Evolutionary conservation across 805 yeast species (phyloP).

Genomic region (Teunomyces cretensis): DNA sequence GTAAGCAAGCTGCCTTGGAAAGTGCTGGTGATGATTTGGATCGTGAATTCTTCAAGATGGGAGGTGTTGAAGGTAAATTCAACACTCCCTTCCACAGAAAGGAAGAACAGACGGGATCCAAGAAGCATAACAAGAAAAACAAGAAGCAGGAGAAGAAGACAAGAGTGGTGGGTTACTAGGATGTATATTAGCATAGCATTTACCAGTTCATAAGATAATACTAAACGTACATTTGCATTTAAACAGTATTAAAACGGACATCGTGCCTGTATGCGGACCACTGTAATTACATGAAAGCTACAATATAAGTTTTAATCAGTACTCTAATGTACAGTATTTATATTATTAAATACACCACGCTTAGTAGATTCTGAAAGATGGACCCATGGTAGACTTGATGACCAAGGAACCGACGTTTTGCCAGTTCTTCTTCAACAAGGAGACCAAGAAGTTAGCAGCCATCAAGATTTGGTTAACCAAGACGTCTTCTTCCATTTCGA

Average conservation of each 20-base stretch:
- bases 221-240: neutral
- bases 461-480: constrained; percentile 97
- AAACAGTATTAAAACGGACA: neutral
- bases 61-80: constrained; percentile 59
- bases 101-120: constrained; percentile 25
- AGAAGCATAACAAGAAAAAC: constrained; percentile 75
- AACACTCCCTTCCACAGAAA: constrained; percentile 72
- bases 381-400: constrained; percentile 99
- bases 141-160: constrained; percentile 58
- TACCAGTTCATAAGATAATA: neutral
- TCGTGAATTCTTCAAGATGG: constrained; percentile 77
- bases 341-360: constrained; percentile 14
- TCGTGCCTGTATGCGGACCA: no score
- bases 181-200: neutral
- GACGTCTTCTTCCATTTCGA: constrained; percentile 97
- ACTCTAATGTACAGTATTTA: constrained; percentile 5
- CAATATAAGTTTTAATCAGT: neutral
- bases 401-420: constrained; percentile 99
- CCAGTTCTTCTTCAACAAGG: constrained; percentile 99
- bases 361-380: constrained; percentile 99
- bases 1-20: constrained; percentile 75
- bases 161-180: constrained; percentile 16
- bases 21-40: constrained; percentile 84
- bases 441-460: constrained; percentile 98
- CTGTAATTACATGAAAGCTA: no score